Base-by-base conservation (phyloP, 768 basidiomycete genomes). In the Mycena indigotica region DNA sequence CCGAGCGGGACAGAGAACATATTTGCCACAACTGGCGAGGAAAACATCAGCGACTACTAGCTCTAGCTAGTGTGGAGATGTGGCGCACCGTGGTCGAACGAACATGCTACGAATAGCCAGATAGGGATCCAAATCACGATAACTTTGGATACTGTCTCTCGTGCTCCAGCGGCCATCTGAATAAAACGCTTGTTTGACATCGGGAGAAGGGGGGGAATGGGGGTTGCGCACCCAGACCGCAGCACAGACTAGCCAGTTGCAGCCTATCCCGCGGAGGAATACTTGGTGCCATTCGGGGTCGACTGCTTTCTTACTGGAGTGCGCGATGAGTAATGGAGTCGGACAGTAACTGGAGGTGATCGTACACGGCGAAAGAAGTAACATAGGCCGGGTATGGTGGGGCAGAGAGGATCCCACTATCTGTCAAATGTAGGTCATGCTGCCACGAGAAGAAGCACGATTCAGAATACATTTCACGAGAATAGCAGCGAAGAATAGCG, bases 231-330 rank as follows among this genome's bases (percentile, higher is more conserved):
- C 88, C 87, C 88, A 90, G 54, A 90, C 75, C 2, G 87, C 88
- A 4, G 89, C 71, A 58, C 80, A 87, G 32, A 90, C 88, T 1
- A 90, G 76, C 87, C 87, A 90, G 62, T 90, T 90, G 62, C 88
- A 90, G 5, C 81, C 88, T 60, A 90, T 87, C 0, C 88, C 88
- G 16, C 87, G 76, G 19, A 90, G 70, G 71, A 90, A 84, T 32
- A 90, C 85, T 66, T 90, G 83, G 67, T 88, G 77, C 87, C 87
- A 90, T 28, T 77, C 70, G 2, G 88, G 88, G 12, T 84, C 81
- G 1, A 72, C 71, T 1, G 87, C 88, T 66, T 89, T 90, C 35
- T 80, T 68, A 45, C 88, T 89, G 49, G 17, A 56, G 23, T 30
- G 38, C 58, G 29, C 53, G 51, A 53, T 24, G 6, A 19, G 1